Percentiles rank a stretch among this genome's conserved stretches.
phyloP scores from a whole-genome alignment of 2,329 filamentous ascomycete species.

The Dothidotthia symphoricarpi region DNA sequence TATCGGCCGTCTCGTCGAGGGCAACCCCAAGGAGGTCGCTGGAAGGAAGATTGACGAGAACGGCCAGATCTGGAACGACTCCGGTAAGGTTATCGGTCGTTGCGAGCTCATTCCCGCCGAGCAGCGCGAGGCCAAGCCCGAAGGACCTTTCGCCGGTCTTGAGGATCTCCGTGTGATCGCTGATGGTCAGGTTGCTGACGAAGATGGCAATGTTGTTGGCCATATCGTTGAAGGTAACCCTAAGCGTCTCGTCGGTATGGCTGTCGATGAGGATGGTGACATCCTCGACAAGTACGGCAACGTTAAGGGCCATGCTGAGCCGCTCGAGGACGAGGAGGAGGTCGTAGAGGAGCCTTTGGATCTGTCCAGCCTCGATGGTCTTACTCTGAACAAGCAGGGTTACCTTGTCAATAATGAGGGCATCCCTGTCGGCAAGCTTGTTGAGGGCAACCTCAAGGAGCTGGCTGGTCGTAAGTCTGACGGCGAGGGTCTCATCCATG shows the following conservation, averaged over 20 bases:
- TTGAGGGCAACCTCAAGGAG: constrained; percentile 57
- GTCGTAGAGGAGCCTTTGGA: constrained; percentile 48
- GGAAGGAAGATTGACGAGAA: constrained; percentile 71
- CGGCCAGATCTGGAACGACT: constrained; percentile 70
- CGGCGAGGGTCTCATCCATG: constrained; percentile 56
- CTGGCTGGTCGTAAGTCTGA: constrained; percentile 57
- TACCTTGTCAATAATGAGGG: constrained; percentile 55
- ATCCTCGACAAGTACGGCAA: constrained; percentile 62
- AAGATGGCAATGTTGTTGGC: constrained; percentile 53
- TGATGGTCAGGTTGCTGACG: constrained; percentile 51
- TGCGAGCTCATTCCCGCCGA: constrained; percentile 67
- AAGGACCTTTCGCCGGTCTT: constrained; percentile 52
- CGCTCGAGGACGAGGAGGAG: constrained; percentile 48
- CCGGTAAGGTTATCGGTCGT: constrained; percentile 67
- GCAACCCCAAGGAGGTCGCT: constrained; percentile 61
- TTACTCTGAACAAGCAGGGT: constrained; percentile 58
- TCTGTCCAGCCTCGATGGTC: constrained; percentile 54
- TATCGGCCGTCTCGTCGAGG: constrained; percentile 66
- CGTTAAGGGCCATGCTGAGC: constrained; percentile 60
- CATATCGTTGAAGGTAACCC: constrained; percentile 58
- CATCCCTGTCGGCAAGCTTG: constrained; percentile 55
- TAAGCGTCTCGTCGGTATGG: constrained; percentile 59
- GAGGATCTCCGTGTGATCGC: constrained; percentile 50
- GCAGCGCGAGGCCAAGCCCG: constrained; percentile 55
- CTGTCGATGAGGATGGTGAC: constrained; percentile 63